These are phyloP conservation scores for Chrysanthemum makinoi DNA, from an alignment of 129 eudicot genomes.

Conservation along the genomic window DNA sequence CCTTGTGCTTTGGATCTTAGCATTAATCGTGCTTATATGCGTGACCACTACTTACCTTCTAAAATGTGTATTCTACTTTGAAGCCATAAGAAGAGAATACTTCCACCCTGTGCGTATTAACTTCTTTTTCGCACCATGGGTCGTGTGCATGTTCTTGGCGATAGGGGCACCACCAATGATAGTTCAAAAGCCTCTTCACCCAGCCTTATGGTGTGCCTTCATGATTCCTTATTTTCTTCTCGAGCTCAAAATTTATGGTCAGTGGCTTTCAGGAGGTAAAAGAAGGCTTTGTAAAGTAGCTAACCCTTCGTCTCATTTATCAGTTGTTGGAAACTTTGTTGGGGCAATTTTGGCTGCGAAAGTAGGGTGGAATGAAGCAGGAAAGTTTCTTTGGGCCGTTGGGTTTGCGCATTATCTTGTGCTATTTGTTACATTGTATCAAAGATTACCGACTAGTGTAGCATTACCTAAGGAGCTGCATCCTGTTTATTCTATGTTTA, in stretches of 20 bases:
- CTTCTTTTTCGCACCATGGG: conserved; percentile 98
- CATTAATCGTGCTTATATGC: conserved; percentile 50
- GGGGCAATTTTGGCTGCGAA: conserved; percentile 87
- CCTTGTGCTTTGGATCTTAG: conserved; percentile 76
- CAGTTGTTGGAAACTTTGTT: conserved; percentile 90
- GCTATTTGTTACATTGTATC: conserved; percentile 83
- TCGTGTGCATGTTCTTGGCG: conserved; percentile 85
- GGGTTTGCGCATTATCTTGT: conserved; percentile 95
- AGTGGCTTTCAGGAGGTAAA: conserved; percentile 98
- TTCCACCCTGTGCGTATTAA: conserved; percentile 89
- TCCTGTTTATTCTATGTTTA: conserved; percentile 95
- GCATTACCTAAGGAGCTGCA: conserved; percentile 92
- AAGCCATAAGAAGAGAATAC: conserved; percentile 82
- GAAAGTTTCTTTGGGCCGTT: conserved; percentile 86
- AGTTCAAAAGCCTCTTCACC: conserved; percentile 49
- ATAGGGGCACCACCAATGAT: conserved; percentile 68
- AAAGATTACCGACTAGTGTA: conserved; percentile 85
- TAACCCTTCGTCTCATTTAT: conserved; percentile 87
- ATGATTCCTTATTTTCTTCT: conserved; percentile 70
- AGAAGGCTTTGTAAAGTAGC: conserved; percentile 82
- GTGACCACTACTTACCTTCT: conserved; percentile 63
- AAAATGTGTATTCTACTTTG: conserved; percentile 76
- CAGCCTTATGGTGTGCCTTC: conserved; percentile 66
- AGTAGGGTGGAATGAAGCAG: conserved; percentile 79
- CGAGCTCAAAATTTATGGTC: conserved; percentile 91